A percentile compares a stretch with the other conserved stretches of the same genome.
Evolutionary conservation across 2,329 filamentous ascomycete genomes (phyloP).

Genomic region (Colletotrichum karsti): DNA sequence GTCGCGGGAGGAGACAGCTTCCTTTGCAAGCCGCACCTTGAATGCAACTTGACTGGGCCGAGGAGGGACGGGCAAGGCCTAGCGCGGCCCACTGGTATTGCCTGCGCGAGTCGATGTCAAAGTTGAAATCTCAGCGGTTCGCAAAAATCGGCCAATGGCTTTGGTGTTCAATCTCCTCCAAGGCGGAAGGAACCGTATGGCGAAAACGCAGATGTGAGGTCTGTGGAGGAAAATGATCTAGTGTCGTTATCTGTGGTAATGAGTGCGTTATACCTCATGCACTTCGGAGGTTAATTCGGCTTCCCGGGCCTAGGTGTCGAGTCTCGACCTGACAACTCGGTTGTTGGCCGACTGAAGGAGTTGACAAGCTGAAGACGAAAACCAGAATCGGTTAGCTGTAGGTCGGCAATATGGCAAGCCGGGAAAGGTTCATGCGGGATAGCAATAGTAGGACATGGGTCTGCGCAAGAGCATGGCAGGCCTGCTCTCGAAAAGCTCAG

Average conservation of each 20-base stretch:
- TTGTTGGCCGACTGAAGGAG: no score
- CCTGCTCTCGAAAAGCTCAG: not conserved
- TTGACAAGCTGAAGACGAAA: not conserved
- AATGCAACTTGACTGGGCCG: not conserved
- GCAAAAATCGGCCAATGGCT: not conserved
- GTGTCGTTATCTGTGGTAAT: no score
- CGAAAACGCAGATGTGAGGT: no score
- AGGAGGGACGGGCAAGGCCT: not conserved
- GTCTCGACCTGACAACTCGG: no score
- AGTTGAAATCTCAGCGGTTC: not conserved
- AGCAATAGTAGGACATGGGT: conserved; percentile 19
- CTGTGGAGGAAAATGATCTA: no score
- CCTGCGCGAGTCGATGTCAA: not conserved
- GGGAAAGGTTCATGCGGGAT: not conserved
- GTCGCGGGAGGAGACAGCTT: not conserved
- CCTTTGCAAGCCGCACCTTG: not conserved
- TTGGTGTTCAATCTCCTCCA: not conserved
- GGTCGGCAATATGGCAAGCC: not conserved
- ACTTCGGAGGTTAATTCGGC: no score
- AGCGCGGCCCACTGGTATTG: not conserved
- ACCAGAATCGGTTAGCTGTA: not conserved
- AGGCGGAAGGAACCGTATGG: not conserved
- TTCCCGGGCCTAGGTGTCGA: no score
- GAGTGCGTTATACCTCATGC: no score
- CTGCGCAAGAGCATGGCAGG: not conserved